Evolutionary conservation across 768 basidiomycete species (phyloP), one percentile per base, ranked within the genome.

Genomic region (Royoungia palumana): DNA sequence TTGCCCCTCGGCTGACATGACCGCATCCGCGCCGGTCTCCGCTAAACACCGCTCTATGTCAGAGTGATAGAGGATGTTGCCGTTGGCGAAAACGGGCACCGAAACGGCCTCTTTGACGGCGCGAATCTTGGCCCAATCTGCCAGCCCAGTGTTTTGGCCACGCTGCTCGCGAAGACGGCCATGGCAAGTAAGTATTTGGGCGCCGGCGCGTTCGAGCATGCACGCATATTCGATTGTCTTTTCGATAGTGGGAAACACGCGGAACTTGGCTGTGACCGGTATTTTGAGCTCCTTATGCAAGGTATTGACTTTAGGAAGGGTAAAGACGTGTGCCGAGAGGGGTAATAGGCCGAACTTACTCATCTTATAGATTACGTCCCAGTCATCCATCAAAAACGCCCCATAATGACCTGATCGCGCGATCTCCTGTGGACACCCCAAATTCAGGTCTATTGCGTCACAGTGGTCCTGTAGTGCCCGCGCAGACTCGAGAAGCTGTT

Each of bases 251-350:
- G 87, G 80, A 65, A 94, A 97, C 2, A 95, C 83, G 8, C 96
- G 83, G 68, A 97, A 96, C 64, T 99, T 98, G 38, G 93, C 96
- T 0, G 94, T 96, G 3, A 98, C 93, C 2, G 96, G 96, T n/a
- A 96, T 73, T 2, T 79, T 76, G 6, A 99, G 80, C 57, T 94
- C 87, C 30, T 71, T 67, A 63, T 97, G 94, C 1, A 99, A 75
- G 3, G 73, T 91, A 51, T 87, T 89, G 65, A 98, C 95, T 96
- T 60, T 9, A 11, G 2, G 16, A 20, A 50, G 44, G 17, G 38
- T 51, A 20, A 53, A 40, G 19, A 35, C 8, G 13, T 21, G 11
- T 8, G 8, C 14, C 0, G 9, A 32, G 17, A 32, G 27, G 11
- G 4, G 6, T 22, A 11, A 46, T 17, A 38, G 30, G 22, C 21